Base-by-base conservation (phyloP, 768 basidiomycete genomes). In the Cantharellus cinnabarinus region DNA sequence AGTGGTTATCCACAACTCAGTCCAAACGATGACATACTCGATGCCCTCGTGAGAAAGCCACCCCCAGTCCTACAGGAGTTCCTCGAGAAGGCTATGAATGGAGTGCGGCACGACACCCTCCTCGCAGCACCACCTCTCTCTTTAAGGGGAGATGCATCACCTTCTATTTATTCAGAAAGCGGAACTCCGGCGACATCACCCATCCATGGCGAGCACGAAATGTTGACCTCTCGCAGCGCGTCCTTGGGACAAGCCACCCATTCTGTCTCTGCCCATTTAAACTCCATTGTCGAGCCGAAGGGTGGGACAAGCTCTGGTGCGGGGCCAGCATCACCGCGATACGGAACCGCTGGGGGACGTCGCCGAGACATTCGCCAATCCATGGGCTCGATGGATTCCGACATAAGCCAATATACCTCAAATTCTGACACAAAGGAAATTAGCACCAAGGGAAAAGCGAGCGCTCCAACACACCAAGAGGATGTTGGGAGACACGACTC, bases 351-450 rank as follows among this genome's bases (percentile, higher is more conserved):
- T 29, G 29, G 37, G 50, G 34, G 40, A 50, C 60, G 5, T 58
- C 50, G 57, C 50, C 58, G 7, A 60, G 35, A 34, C 60, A 41
- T n/a, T 7, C 51, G 58, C 58, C 53, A 10, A 0, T 87, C 86
- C 0, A 78, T 86, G 59, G 80, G 81, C 0, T 86, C 85, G 38
- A 79, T 85, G 61, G 73, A 85, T 70, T 85, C 86, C 4, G 70
- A 70, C 60, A 55, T 68, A 15, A 68, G 67, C 29, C 59, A 60
- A n/a, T 62, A 67, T 14, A 56, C 57, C 35, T 54, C 52, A 7
- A 54, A 10, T 37, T 57, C 60, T 29, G 60, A 59, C 41, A 55
- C 62, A 15, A 42, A 61, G 34, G 60, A 60, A 4, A 41, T 37
- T 35, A 29, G 51, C 59, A 5, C 59, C 57, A 41, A 35, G 66